Evolutionary conservation across 2,329 filamentous ascomycete species (phyloP).

Genomic region (Stachybotrys chlorohalonatus): DNA sequence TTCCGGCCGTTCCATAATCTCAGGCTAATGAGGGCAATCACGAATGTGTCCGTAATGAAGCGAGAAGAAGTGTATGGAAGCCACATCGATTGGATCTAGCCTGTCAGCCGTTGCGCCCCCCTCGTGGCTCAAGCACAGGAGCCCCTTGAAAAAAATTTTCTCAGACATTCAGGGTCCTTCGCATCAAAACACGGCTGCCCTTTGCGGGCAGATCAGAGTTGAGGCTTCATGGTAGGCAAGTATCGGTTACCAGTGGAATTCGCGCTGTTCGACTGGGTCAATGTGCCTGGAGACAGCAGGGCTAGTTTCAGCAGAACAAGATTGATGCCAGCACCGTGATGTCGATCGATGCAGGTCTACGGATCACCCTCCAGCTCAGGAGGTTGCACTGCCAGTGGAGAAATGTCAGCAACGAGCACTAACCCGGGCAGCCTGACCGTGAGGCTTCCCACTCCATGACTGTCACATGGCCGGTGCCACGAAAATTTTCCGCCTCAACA

Average conservation of each 20-base stretch:
- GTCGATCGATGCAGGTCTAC: no score
- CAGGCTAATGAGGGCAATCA: not conserved
- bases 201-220: no score
- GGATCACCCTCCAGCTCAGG: no score
- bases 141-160: not conserved
- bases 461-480: conserved; percentile 8
- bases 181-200: no score
- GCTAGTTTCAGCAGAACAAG: no score
- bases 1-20: not conserved
- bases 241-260: no score
- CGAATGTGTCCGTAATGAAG: not conserved
- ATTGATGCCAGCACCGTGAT: no score
- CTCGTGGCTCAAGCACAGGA: not conserved
- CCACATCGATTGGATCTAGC: not conserved
- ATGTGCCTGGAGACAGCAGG: no score
- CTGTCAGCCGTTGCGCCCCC: no score
- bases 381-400: not conserved
- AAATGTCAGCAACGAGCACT: not conserved
- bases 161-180: not conserved
- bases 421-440: not conserved
- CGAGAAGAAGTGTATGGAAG: not conserved
- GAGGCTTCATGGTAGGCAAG: no score
- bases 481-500: conserved; percentile 6
- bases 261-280: no score
- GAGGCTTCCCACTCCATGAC: conserved; percentile 1